These are phyloP conservation scores for Lentinula novae-zelandiae DNA, from an alignment of 1,284 basidiomycete genomes.

Conservation along the genomic window DNA sequence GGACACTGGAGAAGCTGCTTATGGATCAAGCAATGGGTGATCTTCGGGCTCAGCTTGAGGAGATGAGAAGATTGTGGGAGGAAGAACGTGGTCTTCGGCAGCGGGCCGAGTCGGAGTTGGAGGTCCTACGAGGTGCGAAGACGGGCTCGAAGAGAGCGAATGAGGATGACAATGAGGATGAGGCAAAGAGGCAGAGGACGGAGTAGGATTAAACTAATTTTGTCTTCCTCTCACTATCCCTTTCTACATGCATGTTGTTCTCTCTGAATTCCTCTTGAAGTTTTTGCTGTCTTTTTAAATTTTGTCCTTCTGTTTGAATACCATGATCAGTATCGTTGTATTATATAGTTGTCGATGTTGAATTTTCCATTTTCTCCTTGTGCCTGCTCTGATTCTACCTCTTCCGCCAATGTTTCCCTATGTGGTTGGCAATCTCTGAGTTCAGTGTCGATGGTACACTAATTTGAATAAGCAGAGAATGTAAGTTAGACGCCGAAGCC, in stretches of 20 bases:
- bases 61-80: constrained; percentile 70
- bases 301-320: too few relatives aligned
- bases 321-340: background rate
- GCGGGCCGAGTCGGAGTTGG: constrained; percentile 58
- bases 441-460: too few relatives aligned
- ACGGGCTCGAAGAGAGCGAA: constrained; percentile 15
- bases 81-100: constrained; percentile 59
- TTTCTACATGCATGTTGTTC: background rate
- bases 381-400: background rate
- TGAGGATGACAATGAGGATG: constrained; percentile 28
- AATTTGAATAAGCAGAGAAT: too few relatives aligned
- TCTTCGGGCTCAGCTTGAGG: constrained; percentile 74
- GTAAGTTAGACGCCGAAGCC: too few relatives aligned
- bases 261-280: background rate
- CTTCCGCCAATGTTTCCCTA: background rate
- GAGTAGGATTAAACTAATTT: constrained; percentile 21
- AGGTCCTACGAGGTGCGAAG: constrained; percentile 32
- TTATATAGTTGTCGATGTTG: background rate
- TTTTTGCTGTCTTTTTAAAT: background rate
- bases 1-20: constrained; percentile 90
- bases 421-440: too few relatives aligned
- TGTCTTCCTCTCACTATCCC: background rate
- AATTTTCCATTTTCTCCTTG: background rate
- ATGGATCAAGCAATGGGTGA: constrained; percentile 92
- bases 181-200: constrained; percentile 35